These are phyloP conservation scores for Rhododendron ovatum DNA, from an alignment of 148 eudicot genomes.

Conservation along the genomic window DNA sequence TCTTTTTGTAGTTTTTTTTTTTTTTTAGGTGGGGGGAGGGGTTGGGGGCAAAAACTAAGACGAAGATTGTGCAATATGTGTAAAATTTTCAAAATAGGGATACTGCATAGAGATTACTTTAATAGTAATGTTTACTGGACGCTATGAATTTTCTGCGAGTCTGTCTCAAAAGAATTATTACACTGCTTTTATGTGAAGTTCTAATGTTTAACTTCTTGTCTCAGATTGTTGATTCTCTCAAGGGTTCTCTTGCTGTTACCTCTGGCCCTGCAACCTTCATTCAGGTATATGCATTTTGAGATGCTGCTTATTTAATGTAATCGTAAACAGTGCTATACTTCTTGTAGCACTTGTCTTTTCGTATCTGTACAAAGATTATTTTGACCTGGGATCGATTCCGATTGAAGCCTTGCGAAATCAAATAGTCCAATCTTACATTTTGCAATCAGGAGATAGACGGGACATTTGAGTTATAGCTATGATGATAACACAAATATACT, in stretches of 20 bases:
- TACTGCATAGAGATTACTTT: neutral
- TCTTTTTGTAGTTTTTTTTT: neutral
- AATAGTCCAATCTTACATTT: neutral
- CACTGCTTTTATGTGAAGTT: neutral
- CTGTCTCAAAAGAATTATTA: neutral
- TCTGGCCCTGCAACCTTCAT: constrained; percentile 58
- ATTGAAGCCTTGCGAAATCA: neutral
- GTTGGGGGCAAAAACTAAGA: neutral
- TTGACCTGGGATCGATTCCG: neutral
- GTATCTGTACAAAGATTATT: neutral
- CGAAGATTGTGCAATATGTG: neutral
- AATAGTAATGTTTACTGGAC: neutral
- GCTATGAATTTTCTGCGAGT: neutral
- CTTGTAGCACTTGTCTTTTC: neutral
- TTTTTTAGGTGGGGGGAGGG: neutral
- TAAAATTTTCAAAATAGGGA: neutral
- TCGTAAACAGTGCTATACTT: neutral
- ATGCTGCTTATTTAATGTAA: neutral
- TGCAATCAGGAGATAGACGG: neutral
- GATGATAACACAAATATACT: neutral
- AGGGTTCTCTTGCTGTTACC: constrained; percentile 33
- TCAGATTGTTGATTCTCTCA: constrained; percentile 51
- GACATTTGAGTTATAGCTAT: neutral
- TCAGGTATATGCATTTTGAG: constrained; percentile 35
- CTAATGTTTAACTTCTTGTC: neutral